A percentile compares a stretch with the other conserved stretches of the same genome.
These are phyloP conservation scores for Cyclotella cryptica DNA, from an alignment of 108 stramenopile species.

Conservation along the genomic window DNA sequence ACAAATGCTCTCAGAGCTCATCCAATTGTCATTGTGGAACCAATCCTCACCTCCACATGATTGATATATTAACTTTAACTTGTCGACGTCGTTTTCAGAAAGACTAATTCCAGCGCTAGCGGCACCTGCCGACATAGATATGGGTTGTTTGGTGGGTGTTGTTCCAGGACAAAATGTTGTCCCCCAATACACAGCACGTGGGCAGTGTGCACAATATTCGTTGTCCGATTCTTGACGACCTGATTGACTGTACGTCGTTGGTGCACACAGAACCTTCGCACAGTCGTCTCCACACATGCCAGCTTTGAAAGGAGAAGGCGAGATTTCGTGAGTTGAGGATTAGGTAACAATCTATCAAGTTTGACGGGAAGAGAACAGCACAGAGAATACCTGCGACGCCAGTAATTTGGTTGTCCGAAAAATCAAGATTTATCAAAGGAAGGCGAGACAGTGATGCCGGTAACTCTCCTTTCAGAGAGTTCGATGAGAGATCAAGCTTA, in stretches of 20 bases:
- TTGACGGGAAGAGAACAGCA: not conserved
- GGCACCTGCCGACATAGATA: conserved; percentile 4
- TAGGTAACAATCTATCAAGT: not conserved
- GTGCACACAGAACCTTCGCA: conserved; percentile 69
- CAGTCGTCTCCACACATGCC: conserved; percentile 68
- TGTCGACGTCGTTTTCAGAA: conserved; percentile 40
- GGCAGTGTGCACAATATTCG: conserved; percentile 55
- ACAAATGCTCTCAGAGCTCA: conserved; percentile 60
- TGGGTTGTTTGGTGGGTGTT: conserved; percentile 25
- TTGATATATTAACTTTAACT: conserved; percentile 56
- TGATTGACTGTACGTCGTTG: conserved; percentile 58
- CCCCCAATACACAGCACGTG: conserved; percentile 57
- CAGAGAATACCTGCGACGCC: conserved; percentile 36
- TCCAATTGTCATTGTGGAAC: conserved; percentile 67
- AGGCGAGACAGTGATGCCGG: conserved; percentile 28
- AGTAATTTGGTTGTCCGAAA: conserved; percentile 62
- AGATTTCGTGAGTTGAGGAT: not conserved
- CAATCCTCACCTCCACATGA: conserved; percentile 63
- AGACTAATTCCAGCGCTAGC: not conserved
- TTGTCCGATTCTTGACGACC: conserved; percentile 53
- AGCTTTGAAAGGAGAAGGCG: not conserved
- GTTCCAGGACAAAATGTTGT: conserved; percentile 52
- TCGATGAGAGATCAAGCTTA: conserved; percentile 38
- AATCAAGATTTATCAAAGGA: conserved; percentile 57
- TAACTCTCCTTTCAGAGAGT: conserved; percentile 10